Evolutionary conservation across 345 rosid genomes (phyloP), one percentile per base, ranked within the genome.

Genomic region (Gossypium thurberi): DNA sequence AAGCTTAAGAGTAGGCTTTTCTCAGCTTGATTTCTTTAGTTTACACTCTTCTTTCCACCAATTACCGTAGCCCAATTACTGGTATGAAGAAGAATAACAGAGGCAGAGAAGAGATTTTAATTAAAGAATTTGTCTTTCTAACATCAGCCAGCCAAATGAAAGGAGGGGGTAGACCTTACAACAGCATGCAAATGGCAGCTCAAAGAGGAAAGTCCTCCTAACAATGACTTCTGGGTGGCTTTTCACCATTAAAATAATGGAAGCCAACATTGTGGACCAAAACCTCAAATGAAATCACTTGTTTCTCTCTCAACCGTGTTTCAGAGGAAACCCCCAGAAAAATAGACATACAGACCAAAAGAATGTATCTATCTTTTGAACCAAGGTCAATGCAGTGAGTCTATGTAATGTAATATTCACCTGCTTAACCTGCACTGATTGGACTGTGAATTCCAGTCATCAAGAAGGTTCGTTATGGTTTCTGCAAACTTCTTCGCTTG

Each of bases 361-460:
- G 86, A 78, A 80, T 84, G 75, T 64, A 76, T 51, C 47, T 61
- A 8, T 62, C 80, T 75, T 75, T 71, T 42, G 26, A 63, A 66
- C 70, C 75, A 66, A 46, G 63, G 75, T 62, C 67, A 69, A 56
- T 44, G 76, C 81, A 81, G 50, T 77, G 4, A 20, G 64, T 12
- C 75, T 68, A 11, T 28, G 51, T 69, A 46, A 11, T 28, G 51
- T 69, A 69, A 66, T 7, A 47, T 71, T 40, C 67, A 65, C 77
- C 74, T 84, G 40, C 78, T 80, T 94, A 86, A 94, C 78, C 85
- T 87, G 95, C 99, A 96, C 72, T 90, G 97, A 81, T 86, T 96
- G 48, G 77, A 55, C 66, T 86, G 88, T 8, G 88, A 81, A 81
- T 79, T 92, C 87, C 82, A 82, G 53, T 88, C 94, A 71, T 93